Base-by-base conservation (phyloP, 176 grass and related monocot species). In the Rhynchospora tenuis region DNA sequence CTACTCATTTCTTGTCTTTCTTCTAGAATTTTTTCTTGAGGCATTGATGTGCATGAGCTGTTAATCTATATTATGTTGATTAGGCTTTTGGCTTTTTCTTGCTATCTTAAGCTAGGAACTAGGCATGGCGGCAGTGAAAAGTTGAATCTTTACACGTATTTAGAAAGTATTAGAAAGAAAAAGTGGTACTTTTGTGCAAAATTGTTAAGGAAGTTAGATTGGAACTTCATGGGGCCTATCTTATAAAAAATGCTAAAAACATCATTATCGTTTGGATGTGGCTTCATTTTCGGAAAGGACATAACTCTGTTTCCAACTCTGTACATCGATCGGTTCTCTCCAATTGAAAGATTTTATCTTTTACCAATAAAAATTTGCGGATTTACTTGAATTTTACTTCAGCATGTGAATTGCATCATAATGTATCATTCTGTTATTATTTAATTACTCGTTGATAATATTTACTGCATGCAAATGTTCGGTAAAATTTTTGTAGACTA, bases 61-160 rank as follows among this genome's bases (percentile, higher is more conserved):
- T 54, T 29, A 54, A 54, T 54, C 48, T 59, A 45, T 23, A 44
- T n/a, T 23, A 44, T n/a, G 62, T 45, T 61, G 54, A 29, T 24
- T 59, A 60, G 13, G 14, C 79, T 64, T 47, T n/a, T 31, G 9
- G 83, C 60, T 88, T 80, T 90, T 92, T 85, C 50, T 92, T 92
- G 91, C 77, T 77, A 75, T 48, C 31, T 47, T n/a, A 60, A 57
- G 33, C 48, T 74, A 48, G 46, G 15, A 73, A 57, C 42, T 79
- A 44, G 78, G 23, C 17, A 14, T 61, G 7, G 28, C 9, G 75
- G 52, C 2, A 57, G 26, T 56, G 47, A 79, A 58, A 46, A 64
- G 78, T 28, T 82, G 62, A 27, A 63, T 48, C 80, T 82, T 82
- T 82, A 4, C 60, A 82, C 44, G 42, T 52, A 48, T 64, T 82